Evolutionary conservation across 2,329 filamentous ascomycete species (phyloP).

Genomic region (Clathrospora elynae): DNA sequence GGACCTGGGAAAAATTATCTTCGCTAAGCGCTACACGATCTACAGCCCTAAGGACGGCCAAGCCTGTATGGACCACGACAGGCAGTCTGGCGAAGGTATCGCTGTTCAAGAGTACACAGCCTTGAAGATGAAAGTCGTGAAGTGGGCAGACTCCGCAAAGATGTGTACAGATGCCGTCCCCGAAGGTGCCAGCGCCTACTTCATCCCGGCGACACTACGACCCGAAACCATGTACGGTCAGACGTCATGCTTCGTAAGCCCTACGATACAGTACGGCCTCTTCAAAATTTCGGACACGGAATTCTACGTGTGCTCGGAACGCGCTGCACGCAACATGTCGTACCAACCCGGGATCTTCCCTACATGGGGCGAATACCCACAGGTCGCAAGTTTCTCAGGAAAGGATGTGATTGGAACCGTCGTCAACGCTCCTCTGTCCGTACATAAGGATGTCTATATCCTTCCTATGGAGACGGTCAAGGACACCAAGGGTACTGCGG

Average conservation of each 20-base stretch:
- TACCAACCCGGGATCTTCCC: conserved; percentile 82
- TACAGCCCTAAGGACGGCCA: conserved; percentile 86
- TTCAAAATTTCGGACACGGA: conserved; percentile 72
- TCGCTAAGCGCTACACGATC: conserved; percentile 90
- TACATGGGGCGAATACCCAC: conserved; percentile 73
- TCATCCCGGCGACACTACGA: conserved; percentile 88
- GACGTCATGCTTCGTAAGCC: conserved; percentile 92
- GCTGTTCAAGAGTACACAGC: conserved; percentile 91
- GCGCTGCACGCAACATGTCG: conserved; percentile 91
- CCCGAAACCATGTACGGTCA: conserved; percentile 99
- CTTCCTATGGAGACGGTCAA: conserved; percentile 95
- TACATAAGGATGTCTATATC: conserved; percentile 80
- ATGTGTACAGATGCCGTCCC: conserved; percentile 77
- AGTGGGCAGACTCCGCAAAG: conserved; percentile 81
- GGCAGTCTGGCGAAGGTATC: conserved; percentile 78
- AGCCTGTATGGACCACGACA: conserved; percentile 86
- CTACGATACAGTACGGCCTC: conserved; percentile 85
- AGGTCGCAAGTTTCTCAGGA: conserved; percentile 75
- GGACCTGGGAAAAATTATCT: conserved; percentile 91
- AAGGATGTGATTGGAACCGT: conserved; percentile 85
- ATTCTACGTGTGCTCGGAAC: conserved; percentile 82
- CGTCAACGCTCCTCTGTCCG: conserved; percentile 83
- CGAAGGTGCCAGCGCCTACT: conserved; percentile 77
- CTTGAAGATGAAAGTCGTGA: conserved; percentile 85
- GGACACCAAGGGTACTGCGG: conserved; percentile 91